Percentiles rank a stretch among this genome's conserved stretches.
Evolutionary conservation across 2,329 filamentous ascomycete genomes (phyloP).

Genomic region (Hymenoscyphus linearis): DNA sequence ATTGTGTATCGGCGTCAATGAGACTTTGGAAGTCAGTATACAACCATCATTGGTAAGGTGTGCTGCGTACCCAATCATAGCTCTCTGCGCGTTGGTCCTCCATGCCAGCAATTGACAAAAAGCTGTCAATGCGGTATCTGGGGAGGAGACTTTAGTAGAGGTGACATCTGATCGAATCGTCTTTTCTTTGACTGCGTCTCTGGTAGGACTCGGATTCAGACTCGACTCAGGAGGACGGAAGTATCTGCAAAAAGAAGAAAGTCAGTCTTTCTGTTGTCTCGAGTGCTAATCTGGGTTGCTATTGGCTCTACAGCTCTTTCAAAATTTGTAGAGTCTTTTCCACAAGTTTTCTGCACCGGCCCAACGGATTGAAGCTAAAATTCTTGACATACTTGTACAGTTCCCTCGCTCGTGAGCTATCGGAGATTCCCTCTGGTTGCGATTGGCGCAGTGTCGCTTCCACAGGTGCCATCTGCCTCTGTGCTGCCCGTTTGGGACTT

Average conservation of each 20-base stretch:
- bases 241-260: conserved; percentile 21
- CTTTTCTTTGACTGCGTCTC: conserved; percentile 1
- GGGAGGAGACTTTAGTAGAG: conserved; percentile 30
- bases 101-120: conserved; percentile 46
- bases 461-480: conserved; percentile 25
- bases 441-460: conserved; percentile 23
- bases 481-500: not conserved
- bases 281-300: not conserved
- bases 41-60: not conserved
- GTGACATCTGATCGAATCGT: conserved; percentile 24
- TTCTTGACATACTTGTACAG: conserved; percentile 30
- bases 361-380: not conserved
- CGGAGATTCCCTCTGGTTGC: conserved; percentile 28
- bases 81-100: conserved; percentile 42
- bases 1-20: conserved; percentile 42
- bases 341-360: not conserved
- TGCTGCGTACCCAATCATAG: conserved; percentile 37
- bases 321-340: not conserved
- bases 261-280: conserved; percentile 5
- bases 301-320: not conserved
- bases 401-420: conserved; percentile 30
- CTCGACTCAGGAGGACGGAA: conserved; percentile 24
- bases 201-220: not conserved
- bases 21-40: conserved; percentile 32
- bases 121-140: conserved; percentile 42